phyloP scores from a whole-genome alignment of 306 rosid species.

The Astragalus membranaceus region DNA sequence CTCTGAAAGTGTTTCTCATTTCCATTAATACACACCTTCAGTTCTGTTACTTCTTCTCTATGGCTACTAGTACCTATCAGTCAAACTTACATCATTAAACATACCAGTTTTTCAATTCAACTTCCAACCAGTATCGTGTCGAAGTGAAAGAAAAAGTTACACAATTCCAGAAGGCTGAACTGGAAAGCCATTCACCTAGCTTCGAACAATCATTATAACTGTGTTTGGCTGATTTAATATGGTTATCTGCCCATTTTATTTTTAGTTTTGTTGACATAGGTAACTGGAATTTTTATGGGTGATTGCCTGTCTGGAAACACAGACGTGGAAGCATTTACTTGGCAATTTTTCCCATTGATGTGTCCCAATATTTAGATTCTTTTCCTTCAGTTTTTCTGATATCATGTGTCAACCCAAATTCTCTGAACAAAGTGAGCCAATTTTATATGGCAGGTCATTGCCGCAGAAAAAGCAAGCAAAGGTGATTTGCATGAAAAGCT shows the following conservation, averaged over 20 bases:
- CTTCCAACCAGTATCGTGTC: neutral
- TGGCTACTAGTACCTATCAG: too few species aligned
- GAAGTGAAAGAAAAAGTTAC: neutral
- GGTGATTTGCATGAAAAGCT: constrained; percentile 90
- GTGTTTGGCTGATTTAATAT: neutral
- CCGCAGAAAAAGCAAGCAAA: constrained; percentile 79
- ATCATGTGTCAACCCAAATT: neutral
- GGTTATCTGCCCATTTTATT: neutral
- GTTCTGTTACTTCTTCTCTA: too few species aligned
- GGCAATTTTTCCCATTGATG: neutral
- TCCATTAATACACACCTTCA: too few species aligned
- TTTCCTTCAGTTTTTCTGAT: neutral
- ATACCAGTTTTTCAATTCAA: neutral
- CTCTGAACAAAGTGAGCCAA: neutral
- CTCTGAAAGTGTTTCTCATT: too few species aligned
- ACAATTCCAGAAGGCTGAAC: neutral
- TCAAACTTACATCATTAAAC: neutral
- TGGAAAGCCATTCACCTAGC: neutral
- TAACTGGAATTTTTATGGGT: neutral
- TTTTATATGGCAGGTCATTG: constrained; percentile 55
- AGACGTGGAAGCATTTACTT: neutral
- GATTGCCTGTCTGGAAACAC: neutral
- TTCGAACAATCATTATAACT: neutral
- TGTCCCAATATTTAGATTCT: neutral
- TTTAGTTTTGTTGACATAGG: neutral